Base-by-base conservation (phyloP, 2,329 filamentous ascomycete genomes). In the Neopestalotiopsis clavispora region DNA sequence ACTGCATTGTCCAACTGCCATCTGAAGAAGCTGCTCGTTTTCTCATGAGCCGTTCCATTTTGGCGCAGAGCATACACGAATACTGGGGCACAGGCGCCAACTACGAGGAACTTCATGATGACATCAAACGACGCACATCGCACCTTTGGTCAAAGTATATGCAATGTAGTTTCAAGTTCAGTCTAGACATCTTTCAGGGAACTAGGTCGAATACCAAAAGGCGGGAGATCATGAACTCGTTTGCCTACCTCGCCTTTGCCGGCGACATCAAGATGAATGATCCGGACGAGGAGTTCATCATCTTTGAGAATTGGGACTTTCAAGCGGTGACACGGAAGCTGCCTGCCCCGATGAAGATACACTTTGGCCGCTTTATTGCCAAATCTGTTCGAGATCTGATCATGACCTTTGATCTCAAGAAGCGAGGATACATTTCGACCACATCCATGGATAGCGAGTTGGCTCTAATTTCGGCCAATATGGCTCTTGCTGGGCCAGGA, bases 401-500 rank as follows among this genome's bases (percentile, higher is more conserved):
- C 40, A 84, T 88, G 45, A 92, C 87, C 30, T 97, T 95, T 76
- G 94, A 97, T 78, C 86, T 99, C 28, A 99, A 99, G 85, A 97
- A 97, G 81, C 86, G 96, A 34, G 87, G 88, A 52, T 99, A 99
- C 78, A 98, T 99, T 75, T 94, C 92, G 73, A 98, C 95, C 0
- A 99, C 96, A 0, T 96, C 93, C 60, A 98, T 99, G 96, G 96
- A 99, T 78, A 93, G 95, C 0, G 96, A 98, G 79, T 86, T 99
- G 58, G 93, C 94, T 13, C 86, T 99, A 1, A 84, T 99, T 28
- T 98, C 95, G 0, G 96, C 95, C 1, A 99, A 98, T 76, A 90
- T 99, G 73, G 93, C 94, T 0, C 88, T 93, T 14, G 94, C 94
- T 0, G 91, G 84, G 0, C 92, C 94, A 0, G 95, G 94, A 0